Evolutionary conservation across 345 rosid genomes (phyloP), one percentile per base, ranked within the genome.

Genomic region (Salix udensis): DNA sequence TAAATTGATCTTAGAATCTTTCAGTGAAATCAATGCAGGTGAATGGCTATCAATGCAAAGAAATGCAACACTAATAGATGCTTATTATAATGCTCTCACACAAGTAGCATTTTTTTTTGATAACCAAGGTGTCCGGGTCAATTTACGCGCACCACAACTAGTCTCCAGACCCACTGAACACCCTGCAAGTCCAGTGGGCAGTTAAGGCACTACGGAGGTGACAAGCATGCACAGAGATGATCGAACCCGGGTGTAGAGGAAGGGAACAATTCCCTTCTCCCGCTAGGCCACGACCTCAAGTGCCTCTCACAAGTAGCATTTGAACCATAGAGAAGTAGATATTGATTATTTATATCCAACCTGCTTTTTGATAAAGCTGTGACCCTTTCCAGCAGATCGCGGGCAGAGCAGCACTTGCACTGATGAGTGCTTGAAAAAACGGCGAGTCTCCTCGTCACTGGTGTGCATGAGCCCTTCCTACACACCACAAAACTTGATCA

Each of bases 331-430:
- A 50, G 37, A 79, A 60, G 36, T 70, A 7, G 60, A 28, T 46
- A 31, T 73, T 46, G 74, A 69, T 39, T 72, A 61, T 34, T 82
- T 24, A 69, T 61, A 72, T 76, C 91, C 66, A 75, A 92, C 97
- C 92, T 87, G 87, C 64, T 91, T 87, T 86, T 88, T 92, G 5
- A 83, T 69, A 80, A 88, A 94, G 86, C 98, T 94, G 86, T 91
- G 90, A 75, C 98, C 97, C 89, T 84, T 88, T 53, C 89, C 93
- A 6, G 88, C 94, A 78, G 97, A 87, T 67, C 98, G 88, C 28
- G 98, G 97, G 79, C 97, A 94, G 79, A 92, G 97, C 62, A 92
- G 79, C 73, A 94, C 92, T 80, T 92, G 94, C 77, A 94, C 97
- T 0, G 98, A 91, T 2, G 98, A 94, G 79, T 90, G 90, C 87